These are phyloP conservation scores for Dendrobium officinale DNA, from an alignment of 106 monocot species.

Conservation along the genomic window DNA sequence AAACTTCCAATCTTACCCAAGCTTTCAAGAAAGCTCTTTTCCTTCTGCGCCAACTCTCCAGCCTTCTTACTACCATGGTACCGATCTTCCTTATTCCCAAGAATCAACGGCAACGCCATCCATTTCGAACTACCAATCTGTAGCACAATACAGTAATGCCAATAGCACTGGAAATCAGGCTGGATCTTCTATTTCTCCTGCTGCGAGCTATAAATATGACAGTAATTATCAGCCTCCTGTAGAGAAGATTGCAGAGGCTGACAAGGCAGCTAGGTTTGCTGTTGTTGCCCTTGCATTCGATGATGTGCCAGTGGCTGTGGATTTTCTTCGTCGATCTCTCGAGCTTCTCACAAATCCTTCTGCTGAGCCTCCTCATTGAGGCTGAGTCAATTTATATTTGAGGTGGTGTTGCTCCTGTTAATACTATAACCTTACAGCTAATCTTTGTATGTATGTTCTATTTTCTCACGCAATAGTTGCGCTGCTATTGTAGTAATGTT, in stretches of 20 bases:
- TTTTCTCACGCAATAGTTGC: no score
- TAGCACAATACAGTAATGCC: conserved; percentile 16
- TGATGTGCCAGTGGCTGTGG: conserved; percentile 59
- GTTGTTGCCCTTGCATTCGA: conserved; percentile 72
- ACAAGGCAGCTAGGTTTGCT: conserved; percentile 64
- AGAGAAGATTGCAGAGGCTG: conserved; percentile 64
- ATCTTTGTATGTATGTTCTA: no score
- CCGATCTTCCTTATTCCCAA: conserved; percentile 6
- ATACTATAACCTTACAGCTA: no score
- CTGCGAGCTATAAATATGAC: conserved; percentile 39
- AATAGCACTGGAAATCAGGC: conserved; percentile 10
- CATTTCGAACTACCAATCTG: conserved; percentile 9
- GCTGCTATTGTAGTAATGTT: no score
- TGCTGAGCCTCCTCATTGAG: conserved; percentile 34
- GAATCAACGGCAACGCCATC: conserved; percentile 20
- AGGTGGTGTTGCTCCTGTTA: no score
- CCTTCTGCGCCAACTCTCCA: conserved; percentile 40
- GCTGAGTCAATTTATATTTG: not conserved
- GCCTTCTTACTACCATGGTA: conserved; percentile 24
- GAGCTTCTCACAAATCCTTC: conserved; percentile 65
- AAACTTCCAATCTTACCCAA: conserved; percentile 65
- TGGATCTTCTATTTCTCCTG: conserved; percentile 5
- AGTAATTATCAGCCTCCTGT: conserved; percentile 52
- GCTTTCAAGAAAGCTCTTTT: conserved; percentile 42
- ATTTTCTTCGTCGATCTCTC: conserved; percentile 47